Conservation (phyloP, 2,329 filamentous ascomycete genomes). For the Trichoderma gracile region DNA sequence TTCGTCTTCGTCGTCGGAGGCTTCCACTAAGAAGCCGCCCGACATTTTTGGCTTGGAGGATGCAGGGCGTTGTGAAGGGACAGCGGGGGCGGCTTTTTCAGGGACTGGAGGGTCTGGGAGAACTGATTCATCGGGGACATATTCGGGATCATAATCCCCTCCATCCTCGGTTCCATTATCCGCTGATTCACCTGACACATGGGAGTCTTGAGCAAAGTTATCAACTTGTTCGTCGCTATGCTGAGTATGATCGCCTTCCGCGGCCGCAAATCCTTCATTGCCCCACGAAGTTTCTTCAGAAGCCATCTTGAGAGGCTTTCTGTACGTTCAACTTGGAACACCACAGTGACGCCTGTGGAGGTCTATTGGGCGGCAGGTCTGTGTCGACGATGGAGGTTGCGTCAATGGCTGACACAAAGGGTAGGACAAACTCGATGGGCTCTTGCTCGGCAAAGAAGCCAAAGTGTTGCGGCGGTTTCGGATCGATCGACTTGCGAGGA, state of each 20-base stretch:
- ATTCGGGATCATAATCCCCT: slow-evolving; percentile 60
- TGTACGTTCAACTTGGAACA: slow-evolving; percentile 15
- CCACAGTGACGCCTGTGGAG: slow-evolving; percentile 4
- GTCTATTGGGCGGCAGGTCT: neutral
- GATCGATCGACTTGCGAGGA: slow-evolving; percentile 4
- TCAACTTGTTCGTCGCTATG: slow-evolving; percentile 58
- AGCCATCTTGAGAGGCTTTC: slow-evolving; percentile 37
- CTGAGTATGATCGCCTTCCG: slow-evolving; percentile 58
- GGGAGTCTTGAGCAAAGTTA: slow-evolving; percentile 49
- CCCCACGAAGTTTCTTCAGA: slow-evolving; percentile 49
- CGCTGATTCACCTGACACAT: slow-evolving; percentile 52
- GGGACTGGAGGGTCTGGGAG: slow-evolving; percentile 44
- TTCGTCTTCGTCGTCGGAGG: slow-evolving; percentile 57
- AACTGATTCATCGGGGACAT: slow-evolving; percentile 48
- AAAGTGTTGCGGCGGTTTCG: slow-evolving; percentile 5
- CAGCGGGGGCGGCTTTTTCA: slow-evolving; percentile 35
- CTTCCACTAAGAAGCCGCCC: slow-evolving; percentile 61
- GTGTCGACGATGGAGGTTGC: slow-evolving; percentile 1
- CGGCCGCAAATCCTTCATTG: slow-evolving; percentile 55
- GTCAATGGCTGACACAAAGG: slow-evolving; percentile 13
- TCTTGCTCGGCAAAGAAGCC: slow-evolving; percentile 5
- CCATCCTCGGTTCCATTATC: slow-evolving; percentile 54
- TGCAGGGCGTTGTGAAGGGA: slow-evolving; percentile 34
- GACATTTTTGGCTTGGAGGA: slow-evolving; percentile 58
- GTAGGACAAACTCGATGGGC: neutral